Evolutionary conservation across 129 eudicot genomes (phyloP), one percentile per base, ranked within the genome.

Genomic region (Artemisia tridentata): DNA sequence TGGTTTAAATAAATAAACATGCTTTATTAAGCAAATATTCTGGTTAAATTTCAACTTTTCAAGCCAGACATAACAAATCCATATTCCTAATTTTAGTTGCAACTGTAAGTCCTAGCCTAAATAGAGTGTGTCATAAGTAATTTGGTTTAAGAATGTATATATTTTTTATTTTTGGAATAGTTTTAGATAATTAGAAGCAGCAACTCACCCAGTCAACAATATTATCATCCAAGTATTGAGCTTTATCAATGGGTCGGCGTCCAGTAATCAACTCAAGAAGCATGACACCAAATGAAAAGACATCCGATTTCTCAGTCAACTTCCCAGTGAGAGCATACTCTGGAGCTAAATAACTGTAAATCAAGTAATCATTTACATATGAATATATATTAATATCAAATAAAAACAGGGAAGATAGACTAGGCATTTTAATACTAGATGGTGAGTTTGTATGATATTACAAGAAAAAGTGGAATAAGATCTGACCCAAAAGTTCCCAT

Each of bases 251-350:
- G 23, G 98, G 96, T 41, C 95, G 83, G 20, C 95, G 86, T 18
- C 98, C 98, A 57, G 97, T 93, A 49, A 93, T 89, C 76, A 93
- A 23, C 83, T 93, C 97, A 58, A 93, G 71, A 75, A 89, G 95
- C 79, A 93, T 74, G 19, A 93, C 96, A 18, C 98, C 98, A 63
- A 81, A 93, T 31, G 96, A 89, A 81, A 88, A 92, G 65, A 87
- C 89, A 74, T 92, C 96, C 4, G 98, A 87, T 74, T 90, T 93
- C 47, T 87, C 90, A 0, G 92, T 89, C 25, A 88, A 81, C 78
- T 84, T 87, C 71, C 95, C 95, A 21, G 88, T 78, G 46, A 77
- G 84, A 41, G 95, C 95, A 78, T 89, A 86, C 48, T 92, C 98
- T 52, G 98, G 98, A 80, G 98, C 98, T 74, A 92, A 80, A 74